Conservation (phyloP, 768 basidiomycete genomes). For the Hericium alpestre region DNA sequence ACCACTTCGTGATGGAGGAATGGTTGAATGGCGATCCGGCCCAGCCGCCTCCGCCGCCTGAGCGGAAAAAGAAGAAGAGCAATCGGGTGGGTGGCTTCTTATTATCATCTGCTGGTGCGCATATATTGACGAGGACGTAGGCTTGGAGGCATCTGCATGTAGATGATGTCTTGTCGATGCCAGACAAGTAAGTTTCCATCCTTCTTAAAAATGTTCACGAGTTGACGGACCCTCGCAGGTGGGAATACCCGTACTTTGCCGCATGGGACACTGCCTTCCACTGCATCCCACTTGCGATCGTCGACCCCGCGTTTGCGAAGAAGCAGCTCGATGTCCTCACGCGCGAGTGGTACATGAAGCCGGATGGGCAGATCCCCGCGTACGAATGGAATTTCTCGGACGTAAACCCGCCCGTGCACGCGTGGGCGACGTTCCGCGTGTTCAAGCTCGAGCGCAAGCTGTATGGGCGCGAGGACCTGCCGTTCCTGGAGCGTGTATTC, state of each 20-base stretch:
- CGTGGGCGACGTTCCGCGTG: conserved; percentile 96
- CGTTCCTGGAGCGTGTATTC: conserved; percentile 95
- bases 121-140: conserved; percentile 25
- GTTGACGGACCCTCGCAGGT: conserved; percentile 31
- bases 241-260: conserved; percentile 99
- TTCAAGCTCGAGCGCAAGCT: conserved; percentile 99
- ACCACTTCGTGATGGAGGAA: conserved; percentile 90
- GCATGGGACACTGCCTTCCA: conserved; percentile 99
- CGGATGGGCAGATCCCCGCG: conserved; percentile 95
- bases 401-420: conserved; percentile 98
- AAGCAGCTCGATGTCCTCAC: conserved; percentile 94
- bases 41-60: conserved; percentile 89
- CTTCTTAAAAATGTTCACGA: not conserved
- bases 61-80: conserved; percentile 63
- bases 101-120: not conserved
- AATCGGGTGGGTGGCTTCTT: conserved; percentile 48
- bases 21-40: conserved; percentile 95
- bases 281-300: conserved; percentile 92
- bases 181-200: conserved; percentile 69
- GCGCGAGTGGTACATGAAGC: conserved; percentile 99
- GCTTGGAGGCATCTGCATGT: conserved; percentile 96
- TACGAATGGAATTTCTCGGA: conserved; percentile 99
- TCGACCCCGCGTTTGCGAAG: conserved; percentile 93
- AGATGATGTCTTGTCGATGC: conserved; percentile 96
- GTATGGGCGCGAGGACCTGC: conserved; percentile 78